Percentiles rank a stretch among this genome's conserved stretches.
Evolutionary conservation across 2,329 filamentous ascomycete genomes (phyloP).

Genomic region (Cladosporium sp.): DNA sequence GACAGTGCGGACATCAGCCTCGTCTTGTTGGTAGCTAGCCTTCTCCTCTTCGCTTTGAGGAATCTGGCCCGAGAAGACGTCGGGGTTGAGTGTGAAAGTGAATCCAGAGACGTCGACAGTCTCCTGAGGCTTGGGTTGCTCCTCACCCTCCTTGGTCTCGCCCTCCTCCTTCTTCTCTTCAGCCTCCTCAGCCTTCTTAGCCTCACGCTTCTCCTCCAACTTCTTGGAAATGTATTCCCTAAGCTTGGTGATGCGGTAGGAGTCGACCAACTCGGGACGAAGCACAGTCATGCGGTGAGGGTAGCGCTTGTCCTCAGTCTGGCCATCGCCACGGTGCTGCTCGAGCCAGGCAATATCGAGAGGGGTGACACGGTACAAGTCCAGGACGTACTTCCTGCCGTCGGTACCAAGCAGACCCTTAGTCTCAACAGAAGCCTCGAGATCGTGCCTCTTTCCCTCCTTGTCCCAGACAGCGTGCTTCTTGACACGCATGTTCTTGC

Average conservation of each 20-base stretch:
- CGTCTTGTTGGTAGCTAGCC: slow-evolving; percentile 74
- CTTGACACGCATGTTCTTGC: slow-evolving; percentile 86
- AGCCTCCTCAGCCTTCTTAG: slow-evolving; percentile 28
- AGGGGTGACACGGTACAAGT: slow-evolving; percentile 90
- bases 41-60: slow-evolving; percentile 91
- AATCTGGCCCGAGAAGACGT: slow-evolving; percentile 87
- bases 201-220: slow-evolving; percentile 57
- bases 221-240: slow-evolving; percentile 82
- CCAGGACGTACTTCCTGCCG: slow-evolving; percentile 93
- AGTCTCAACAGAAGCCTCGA: slow-evolving; percentile 95
- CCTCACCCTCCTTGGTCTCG: slow-evolving; percentile 25
- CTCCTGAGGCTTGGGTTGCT: slow-evolving; percentile 47
- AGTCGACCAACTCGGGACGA: slow-evolving; percentile 82
- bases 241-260: slow-evolving; percentile 79
- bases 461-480: slow-evolving; percentile 98
- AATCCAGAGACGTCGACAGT: slow-evolving; percentile 84
- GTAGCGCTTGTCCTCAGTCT: slow-evolving; percentile 58
- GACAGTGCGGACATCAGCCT: slow-evolving; percentile 80
- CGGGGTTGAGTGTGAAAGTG: slow-evolving; percentile 84
- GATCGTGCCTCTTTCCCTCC: slow-evolving; percentile 80
- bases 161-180: slow-evolving; percentile 18
- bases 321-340: slow-evolving; percentile 56
- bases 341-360: slow-evolving; percentile 90
- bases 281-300: slow-evolving; percentile 96
- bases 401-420: slow-evolving; percentile 97